These are phyloP conservation scores for Cladosporium sp. DNA, from an alignment of 2,329 filamentous ascomycete species.

Conservation along the genomic window DNA sequence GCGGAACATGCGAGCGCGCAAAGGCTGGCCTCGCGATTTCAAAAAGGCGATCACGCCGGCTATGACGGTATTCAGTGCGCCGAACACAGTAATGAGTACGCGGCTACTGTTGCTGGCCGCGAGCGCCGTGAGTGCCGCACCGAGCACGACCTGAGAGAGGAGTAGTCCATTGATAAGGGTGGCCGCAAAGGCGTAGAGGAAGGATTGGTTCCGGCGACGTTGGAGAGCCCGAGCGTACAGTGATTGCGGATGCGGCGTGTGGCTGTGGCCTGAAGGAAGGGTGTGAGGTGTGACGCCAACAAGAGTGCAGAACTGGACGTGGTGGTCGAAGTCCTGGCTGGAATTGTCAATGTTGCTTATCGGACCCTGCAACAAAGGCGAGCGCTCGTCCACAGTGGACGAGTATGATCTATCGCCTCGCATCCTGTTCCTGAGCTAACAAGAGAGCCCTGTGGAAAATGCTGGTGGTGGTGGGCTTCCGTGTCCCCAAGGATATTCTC, in stretches of 20 bases:
- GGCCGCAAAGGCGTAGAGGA: constrained; percentile 33
- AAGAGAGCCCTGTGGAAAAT: too few species aligned
- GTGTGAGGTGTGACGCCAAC: constrained; percentile 30
- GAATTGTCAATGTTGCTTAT: background rate
- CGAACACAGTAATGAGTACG: constrained; percentile 35
- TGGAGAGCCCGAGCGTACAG: constrained; percentile 33
- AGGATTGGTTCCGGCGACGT: constrained; percentile 27
- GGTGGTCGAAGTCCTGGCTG: constrained; percentile 14
- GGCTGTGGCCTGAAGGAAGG: constrained; percentile 19
- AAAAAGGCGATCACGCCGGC: constrained; percentile 36
- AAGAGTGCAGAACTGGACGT: constrained; percentile 35
- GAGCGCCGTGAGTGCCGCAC: constrained; percentile 35
- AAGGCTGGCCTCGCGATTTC: constrained; percentile 35
- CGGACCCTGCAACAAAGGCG: background rate
- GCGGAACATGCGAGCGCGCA: constrained; percentile 36
- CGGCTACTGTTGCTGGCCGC: constrained; percentile 31
- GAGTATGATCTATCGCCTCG: constrained; percentile 6
- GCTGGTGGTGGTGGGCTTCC: background rate
- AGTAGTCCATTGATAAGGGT: constrained; percentile 33
- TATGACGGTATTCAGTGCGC: constrained; percentile 37
- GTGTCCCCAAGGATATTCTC: too few species aligned
- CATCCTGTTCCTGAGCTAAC: background rate
- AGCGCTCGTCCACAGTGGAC: constrained; percentile 4
- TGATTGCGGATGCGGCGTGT: constrained; percentile 25
- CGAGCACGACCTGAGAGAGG: constrained; percentile 35